These are phyloP conservation scores for Ascochyta lentis DNA, from an alignment of 2,329 filamentous ascomycete species.

Conservation along the genomic window DNA sequence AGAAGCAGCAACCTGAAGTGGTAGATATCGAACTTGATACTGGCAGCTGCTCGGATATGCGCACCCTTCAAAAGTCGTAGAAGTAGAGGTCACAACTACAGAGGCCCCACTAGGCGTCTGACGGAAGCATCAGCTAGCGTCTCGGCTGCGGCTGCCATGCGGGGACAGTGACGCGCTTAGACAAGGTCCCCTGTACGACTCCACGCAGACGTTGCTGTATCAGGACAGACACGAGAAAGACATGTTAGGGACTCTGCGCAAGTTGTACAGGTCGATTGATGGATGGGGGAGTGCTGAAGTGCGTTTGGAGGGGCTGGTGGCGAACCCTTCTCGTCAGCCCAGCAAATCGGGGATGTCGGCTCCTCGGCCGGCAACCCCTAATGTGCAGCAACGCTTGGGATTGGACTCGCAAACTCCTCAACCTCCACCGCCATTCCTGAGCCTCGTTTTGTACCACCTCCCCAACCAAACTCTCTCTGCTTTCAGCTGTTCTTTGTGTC, in stretches of 20 bases:
- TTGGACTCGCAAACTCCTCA: background rate
- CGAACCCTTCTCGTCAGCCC: conserved; percentile 1
- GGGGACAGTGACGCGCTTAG: background rate
- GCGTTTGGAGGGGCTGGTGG: background rate
- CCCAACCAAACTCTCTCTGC: conserved; percentile 2
- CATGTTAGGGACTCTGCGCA: background rate
- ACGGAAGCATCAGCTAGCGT: background rate
- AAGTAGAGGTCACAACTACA: background rate
- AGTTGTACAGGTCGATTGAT: background rate
- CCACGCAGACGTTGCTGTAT: conserved; percentile 12
- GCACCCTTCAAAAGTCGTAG: no score
- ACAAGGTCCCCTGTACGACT: conserved; percentile 6
- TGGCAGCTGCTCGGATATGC: background rate
- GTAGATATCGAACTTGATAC: background rate
- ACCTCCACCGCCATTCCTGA: conserved; percentile 9
- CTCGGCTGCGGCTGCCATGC: conserved; percentile 5
- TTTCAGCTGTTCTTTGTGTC: conserved; percentile 8
- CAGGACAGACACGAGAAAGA: background rate
- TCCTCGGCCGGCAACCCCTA: conserved; percentile 7
- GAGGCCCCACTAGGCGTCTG: background rate
- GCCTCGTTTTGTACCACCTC: conserved; percentile 1
- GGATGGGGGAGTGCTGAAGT: background rate
- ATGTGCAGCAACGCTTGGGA: conserved; percentile 11
- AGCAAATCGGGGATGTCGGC: conserved; percentile 8
- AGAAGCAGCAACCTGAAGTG: background rate